Conservation (phyloP, 1,139 yeast genomes). For the Pichia sp. region DNA sequence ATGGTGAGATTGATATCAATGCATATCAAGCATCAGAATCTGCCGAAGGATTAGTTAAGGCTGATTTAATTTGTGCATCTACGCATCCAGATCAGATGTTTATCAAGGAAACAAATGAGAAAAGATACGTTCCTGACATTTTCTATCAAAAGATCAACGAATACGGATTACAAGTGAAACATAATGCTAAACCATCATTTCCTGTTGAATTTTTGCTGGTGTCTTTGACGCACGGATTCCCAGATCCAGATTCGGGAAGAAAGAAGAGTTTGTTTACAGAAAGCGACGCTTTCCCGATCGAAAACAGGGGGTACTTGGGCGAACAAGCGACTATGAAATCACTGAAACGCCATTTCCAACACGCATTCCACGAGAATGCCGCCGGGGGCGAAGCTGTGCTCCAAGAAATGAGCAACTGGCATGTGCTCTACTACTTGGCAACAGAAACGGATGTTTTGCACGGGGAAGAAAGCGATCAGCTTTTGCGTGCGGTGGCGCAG, state of each 20-base stretch:
- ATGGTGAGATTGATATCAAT: constrained; percentile 85
- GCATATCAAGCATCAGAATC: constrained; percentile 84
- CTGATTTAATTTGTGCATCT: constrained; percentile 80
- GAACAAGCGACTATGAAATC: constrained; percentile 6
- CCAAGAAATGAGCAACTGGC: background rate
- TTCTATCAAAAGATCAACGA: constrained; percentile 82
- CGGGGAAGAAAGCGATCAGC: background rate
- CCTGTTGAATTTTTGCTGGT: constrained; percentile 91
- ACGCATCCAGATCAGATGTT: constrained; percentile 87
- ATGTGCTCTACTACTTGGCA: background rate
- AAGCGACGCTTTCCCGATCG: constrained; percentile 55
- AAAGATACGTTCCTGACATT: constrained; percentile 90
- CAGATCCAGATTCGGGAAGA: constrained; percentile 47
- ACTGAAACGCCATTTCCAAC: background rate
- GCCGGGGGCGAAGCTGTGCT: background rate
- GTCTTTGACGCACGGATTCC: constrained; percentile 90
- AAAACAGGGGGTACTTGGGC: constrained; percentile 72
- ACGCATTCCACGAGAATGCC: background rate
- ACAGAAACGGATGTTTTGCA: background rate
- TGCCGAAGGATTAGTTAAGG: constrained; percentile 83
- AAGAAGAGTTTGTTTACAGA: constrained; percentile 41
- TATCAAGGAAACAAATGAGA: constrained; percentile 63
- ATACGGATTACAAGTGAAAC: constrained; percentile 79
- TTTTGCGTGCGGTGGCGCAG: background rate
- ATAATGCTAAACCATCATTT: constrained; percentile 90